phyloP scores from a whole-genome alignment of 1,139 yeast species.

The Pichia sp. region DNA sequence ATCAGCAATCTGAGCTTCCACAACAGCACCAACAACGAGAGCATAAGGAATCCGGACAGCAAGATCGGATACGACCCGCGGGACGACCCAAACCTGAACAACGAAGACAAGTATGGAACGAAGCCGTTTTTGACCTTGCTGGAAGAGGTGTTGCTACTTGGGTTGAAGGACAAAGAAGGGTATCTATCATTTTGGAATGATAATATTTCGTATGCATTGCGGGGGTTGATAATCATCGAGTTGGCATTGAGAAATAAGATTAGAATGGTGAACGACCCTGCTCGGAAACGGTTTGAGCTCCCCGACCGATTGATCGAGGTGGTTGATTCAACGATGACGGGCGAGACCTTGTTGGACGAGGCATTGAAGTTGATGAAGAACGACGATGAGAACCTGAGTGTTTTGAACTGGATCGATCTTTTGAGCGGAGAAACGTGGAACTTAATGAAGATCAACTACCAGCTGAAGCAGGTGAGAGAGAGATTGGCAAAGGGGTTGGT shows the following conservation, averaged over 20 bases:
- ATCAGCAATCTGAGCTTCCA: conserved; percentile 11
- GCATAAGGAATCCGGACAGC: conserved; percentile 32
- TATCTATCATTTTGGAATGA: conserved; percentile 97
- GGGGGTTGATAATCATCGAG: conserved; percentile 92
- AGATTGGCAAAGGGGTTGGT: conserved; percentile 94
- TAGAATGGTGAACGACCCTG: conserved; percentile 86
- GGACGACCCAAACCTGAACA: conserved; percentile 45
- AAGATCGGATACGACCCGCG: conserved; percentile 82
- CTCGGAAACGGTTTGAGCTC: conserved; percentile 84
- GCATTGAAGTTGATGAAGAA: conserved; percentile 84
- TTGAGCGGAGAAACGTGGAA: conserved; percentile 98
- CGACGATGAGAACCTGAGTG: conserved; percentile 75
- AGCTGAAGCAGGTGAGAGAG: conserved; percentile 94
- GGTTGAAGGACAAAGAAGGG: conserved; percentile 93
- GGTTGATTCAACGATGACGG: conserved; percentile 80
- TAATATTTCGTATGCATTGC: conserved; percentile 88
- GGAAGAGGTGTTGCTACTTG: conserved; percentile 94
- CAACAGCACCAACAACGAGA: conserved; percentile 6
- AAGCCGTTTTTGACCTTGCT: conserved; percentile 79
- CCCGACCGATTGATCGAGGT: conserved; percentile 87
- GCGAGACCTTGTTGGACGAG: conserved; percentile 92
- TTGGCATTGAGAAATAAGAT: conserved; percentile 87
- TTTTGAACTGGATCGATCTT: conserved; percentile 90
- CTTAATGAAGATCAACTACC: conserved; percentile 87
- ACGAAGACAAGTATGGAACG: conserved; percentile 40